phyloP scores from a whole-genome alignment of 2,329 filamentous ascomycete genomes.

The Diplodia scrobiculata region DNA sequence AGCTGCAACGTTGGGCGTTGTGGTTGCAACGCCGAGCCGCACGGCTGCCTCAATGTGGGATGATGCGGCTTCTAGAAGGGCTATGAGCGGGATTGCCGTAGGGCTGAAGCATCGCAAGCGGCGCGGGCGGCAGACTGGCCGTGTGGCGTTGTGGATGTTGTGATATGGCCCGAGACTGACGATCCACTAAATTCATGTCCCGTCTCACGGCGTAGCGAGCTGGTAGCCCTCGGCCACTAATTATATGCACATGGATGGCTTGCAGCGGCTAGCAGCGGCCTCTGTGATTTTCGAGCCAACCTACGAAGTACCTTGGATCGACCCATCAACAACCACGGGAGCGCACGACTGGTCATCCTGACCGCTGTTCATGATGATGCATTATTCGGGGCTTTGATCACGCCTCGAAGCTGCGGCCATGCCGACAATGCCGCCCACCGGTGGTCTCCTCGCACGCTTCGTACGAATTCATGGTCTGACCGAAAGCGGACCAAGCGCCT shows the following conservation, averaged over 20 bases:
- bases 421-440: neutral
- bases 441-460: neutral
- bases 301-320: too few relatives aligned
- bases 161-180: constrained; percentile 11
- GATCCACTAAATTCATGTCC: neutral
- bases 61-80: constrained; percentile 23
- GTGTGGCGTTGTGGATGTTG: constrained; percentile 7
- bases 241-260: neutral
- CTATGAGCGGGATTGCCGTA: neutral
- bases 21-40: constrained; percentile 5
- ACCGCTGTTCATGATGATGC: neutral
- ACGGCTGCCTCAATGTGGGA: neutral
- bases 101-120: constrained; percentile 12
- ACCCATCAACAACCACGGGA: neutral
- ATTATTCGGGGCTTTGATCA: neutral
- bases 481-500: constrained; percentile 8
- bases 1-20: constrained; percentile 4
- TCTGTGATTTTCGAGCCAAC: neutral
- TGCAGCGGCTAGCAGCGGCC: constrained; percentile 10
- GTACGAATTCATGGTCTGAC: constrained; percentile 4
- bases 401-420: neutral
- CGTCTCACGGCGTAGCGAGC: neutral
- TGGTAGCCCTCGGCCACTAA: neutral
- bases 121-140: neutral
- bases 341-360: neutral